A percentile compares a stretch with the other conserved stretches of the same genome.
These are phyloP conservation scores for Penicillium odoratum DNA, from an alignment of 495 filamentous ascomycete species.

Conservation along the genomic window DNA sequence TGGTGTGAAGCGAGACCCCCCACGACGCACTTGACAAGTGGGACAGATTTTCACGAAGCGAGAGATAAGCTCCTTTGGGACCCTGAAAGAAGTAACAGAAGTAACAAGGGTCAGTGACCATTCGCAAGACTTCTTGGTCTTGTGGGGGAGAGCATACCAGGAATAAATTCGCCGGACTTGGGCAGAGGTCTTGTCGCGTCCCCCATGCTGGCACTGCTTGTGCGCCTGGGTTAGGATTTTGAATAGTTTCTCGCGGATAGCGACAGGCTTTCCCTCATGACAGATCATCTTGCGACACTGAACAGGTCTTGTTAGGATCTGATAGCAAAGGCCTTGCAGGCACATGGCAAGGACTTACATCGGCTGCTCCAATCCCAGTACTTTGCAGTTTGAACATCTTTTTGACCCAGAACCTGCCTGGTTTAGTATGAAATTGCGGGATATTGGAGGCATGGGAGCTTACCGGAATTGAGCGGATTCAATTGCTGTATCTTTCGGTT, in stretches of 20 bases:
- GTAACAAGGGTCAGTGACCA: background rate
- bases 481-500: conserved; percentile 58
- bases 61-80: conserved; percentile 58
- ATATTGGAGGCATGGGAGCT: background rate
- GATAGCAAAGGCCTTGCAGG: background rate
- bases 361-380: conserved; percentile 35
- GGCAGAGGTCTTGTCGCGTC: conserved; percentile 60
- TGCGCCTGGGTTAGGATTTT: conserved; percentile 58
- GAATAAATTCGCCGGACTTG: conserved; percentile 58
- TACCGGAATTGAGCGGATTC: conserved; percentile 60
- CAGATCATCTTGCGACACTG: conserved; percentile 51
- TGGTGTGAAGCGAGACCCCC: conserved; percentile 46
- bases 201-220: conserved; percentile 58
- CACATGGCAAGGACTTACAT: conserved; percentile 26
- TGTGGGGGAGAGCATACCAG: conserved; percentile 41
- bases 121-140: background rate
- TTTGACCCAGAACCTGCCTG: conserved; percentile 57
- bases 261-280: conserved; percentile 61
- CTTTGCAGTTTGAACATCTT: conserved; percentile 58
- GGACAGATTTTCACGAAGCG: conserved; percentile 59
- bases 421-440: conserved; percentile 13
- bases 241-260: conserved; percentile 59
- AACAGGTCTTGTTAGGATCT: conserved; percentile 15
- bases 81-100: conserved; percentile 34
- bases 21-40: conserved; percentile 49